Evolutionary conservation across 208 protist genomes (phyloP).

Genomic region (Angomonas ambiguus): DNA sequence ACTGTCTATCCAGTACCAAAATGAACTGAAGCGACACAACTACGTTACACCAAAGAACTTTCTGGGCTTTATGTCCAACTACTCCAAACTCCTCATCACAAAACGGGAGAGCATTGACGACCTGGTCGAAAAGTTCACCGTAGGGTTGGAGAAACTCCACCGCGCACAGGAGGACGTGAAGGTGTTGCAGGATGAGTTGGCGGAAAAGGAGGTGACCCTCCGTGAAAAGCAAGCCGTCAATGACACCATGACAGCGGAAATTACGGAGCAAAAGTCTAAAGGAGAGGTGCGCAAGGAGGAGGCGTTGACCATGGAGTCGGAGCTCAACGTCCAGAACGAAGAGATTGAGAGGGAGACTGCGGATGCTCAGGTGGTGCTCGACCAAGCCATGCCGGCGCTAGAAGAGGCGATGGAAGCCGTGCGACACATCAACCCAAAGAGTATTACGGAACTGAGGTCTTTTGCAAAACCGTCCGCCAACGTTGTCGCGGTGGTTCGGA

Average conservation of each 20-base stretch:
- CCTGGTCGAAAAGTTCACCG: slow-evolving; percentile 93
- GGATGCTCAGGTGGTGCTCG: slow-evolving; percentile 94
- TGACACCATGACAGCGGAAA: slow-evolving; percentile 89
- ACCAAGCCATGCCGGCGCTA: slow-evolving; percentile 95
- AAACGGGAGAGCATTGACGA: slow-evolving; percentile 93
- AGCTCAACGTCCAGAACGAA: slow-evolving; percentile 86
- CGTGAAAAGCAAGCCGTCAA: slow-evolving; percentile 93
- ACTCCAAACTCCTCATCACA: slow-evolving; percentile 90
- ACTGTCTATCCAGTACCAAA: slow-evolving; percentile 87
- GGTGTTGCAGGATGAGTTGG: slow-evolving; percentile 92
- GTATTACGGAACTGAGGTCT: slow-evolving; percentile 96
- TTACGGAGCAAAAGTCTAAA: slow-evolving; percentile 86
- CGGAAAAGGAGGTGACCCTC: slow-evolving; percentile 93
- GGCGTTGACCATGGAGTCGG: slow-evolving; percentile 88
- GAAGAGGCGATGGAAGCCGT: slow-evolving; percentile 96
- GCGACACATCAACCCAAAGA: slow-evolving; percentile 92
- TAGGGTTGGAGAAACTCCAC: slow-evolving; percentile 96
- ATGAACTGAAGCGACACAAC: slow-evolving; percentile 93
- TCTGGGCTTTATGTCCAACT: slow-evolving; percentile 97
- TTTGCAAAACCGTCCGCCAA: slow-evolving; percentile 94
- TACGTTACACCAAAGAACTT: slow-evolving; percentile 99
- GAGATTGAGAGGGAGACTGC: slow-evolving; percentile 90
- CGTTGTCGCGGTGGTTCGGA: slow-evolving; percentile 95
- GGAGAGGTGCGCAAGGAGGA: slow-evolving; percentile 88
- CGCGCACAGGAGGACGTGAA: slow-evolving; percentile 95